These are phyloP conservation scores for Piloderma croceum DNA, from an alignment of 768 basidiomycete genomes.

Conservation along the genomic window DNA sequence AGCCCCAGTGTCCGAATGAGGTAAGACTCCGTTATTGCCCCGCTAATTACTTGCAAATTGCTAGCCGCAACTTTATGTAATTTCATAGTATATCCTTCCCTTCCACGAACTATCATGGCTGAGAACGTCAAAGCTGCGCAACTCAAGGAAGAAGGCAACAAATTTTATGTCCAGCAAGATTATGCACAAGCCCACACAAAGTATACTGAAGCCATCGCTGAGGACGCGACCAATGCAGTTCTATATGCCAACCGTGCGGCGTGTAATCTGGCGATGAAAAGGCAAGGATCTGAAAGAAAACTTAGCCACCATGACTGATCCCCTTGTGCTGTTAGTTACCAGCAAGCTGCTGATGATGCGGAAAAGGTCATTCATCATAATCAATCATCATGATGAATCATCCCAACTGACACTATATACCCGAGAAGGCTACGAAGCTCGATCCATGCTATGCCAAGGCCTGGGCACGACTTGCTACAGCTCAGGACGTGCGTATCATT, in stretches of 20 bases:
- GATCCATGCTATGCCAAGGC: slow-evolving; percentile 39
- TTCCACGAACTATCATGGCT: too few species aligned
- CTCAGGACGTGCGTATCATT: slow-evolving; percentile 20
- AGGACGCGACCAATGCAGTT: slow-evolving; percentile 34
- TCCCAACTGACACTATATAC: too few species aligned
- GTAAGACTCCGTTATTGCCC: too few species aligned
- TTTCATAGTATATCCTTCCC: too few species aligned
- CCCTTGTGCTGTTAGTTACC: background rate
- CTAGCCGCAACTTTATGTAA: too few species aligned
- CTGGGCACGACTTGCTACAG: slow-evolving; percentile 36
- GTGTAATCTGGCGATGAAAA: slow-evolving; percentile 30
- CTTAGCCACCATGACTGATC: background rate
- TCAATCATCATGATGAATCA: too few species aligned
- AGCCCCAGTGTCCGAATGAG: too few species aligned
- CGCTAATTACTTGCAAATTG: too few species aligned
- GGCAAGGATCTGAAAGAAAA: slow-evolving; percentile 25
- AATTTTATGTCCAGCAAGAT: slow-evolving; percentile 27
- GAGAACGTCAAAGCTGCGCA: slow-evolving; percentile 14
- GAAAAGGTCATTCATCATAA: too few species aligned
- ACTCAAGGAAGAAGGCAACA: slow-evolving; percentile 40
- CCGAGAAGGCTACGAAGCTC: slow-evolving; percentile 33
- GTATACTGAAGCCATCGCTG: slow-evolving; percentile 38
- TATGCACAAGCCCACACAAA: slow-evolving; percentile 32
- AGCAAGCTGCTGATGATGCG: too few species aligned
- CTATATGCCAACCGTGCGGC: slow-evolving; percentile 43